Conservation (phyloP, 352 stramenopile genomes). For the Phytophthora cactorum region DNA sequence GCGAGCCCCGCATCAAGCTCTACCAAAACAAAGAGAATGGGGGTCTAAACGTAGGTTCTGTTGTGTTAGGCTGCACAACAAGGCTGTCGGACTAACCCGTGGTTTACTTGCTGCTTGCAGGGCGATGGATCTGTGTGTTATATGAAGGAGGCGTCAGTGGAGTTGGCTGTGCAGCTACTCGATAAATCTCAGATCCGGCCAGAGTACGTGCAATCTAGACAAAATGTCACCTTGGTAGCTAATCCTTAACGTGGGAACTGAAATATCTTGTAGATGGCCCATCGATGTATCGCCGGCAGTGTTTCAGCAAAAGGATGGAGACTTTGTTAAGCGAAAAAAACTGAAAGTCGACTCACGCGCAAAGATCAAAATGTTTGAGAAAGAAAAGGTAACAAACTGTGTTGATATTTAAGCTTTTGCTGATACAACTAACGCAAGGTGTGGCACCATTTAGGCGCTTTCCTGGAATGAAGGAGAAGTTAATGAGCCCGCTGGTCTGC, state of each 20-base stretch:
- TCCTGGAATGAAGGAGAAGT: conserved; percentile 96
- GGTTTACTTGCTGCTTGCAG: conserved; percentile 30
- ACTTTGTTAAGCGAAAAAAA: conserved; percentile 83
- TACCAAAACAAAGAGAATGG: conserved; percentile 91
- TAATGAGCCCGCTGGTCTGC: conserved; percentile 89
- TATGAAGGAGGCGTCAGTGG: conserved; percentile 95
- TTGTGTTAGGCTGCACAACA: background rate
- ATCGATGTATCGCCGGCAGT: conserved; percentile 79
- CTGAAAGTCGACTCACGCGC: conserved; percentile 80
- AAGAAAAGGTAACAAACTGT: conserved; percentile 63
- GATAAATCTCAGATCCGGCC: conserved; percentile 89
- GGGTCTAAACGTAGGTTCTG: conserved; percentile 82
- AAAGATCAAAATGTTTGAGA: conserved; percentile 89
- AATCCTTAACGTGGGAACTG: background rate
- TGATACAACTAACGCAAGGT: background rate
- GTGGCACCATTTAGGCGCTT: conserved; percentile 59
- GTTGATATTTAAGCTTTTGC: conserved; percentile 14
- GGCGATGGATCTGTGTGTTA: conserved; percentile 97
- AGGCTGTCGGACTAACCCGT: background rate
- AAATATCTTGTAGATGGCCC: conserved; percentile 48
- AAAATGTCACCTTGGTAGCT: background rate
- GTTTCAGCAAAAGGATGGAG: conserved; percentile 91
- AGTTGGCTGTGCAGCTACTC: conserved; percentile 94
- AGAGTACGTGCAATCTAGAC: conserved; percentile 53
- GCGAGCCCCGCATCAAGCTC: conserved; percentile 96